phyloP scores from a whole-genome alignment of 192 early-diverging fungal genomes.

The Rhizophagus clarus region DNA sequence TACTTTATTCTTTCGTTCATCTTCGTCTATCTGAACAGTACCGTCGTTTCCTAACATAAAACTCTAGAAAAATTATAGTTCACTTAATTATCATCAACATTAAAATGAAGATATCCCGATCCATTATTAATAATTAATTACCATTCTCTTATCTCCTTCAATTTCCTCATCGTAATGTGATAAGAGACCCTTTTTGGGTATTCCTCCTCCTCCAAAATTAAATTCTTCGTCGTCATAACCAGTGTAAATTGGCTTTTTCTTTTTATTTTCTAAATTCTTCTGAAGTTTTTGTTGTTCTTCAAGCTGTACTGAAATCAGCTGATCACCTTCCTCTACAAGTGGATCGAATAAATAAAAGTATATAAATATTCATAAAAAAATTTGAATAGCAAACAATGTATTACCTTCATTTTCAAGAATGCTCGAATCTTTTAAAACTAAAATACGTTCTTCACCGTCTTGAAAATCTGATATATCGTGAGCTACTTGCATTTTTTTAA shows the following conservation, averaged over 20 bases:
- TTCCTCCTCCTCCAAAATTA: constrained; percentile 33
- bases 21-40: constrained; percentile 37
- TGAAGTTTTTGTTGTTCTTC: constrained; percentile 66
- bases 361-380: not conserved
- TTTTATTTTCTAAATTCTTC: constrained; percentile 77
- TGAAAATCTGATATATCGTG: constrained; percentile 71
- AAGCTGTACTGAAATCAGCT: constrained; percentile 70
- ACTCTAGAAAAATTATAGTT: constrained; percentile 26
- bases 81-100: not conserved
- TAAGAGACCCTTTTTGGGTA: constrained; percentile 56
- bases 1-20: constrained; percentile 37
- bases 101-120: not conserved
- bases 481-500: constrained; percentile 57
- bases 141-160: constrained; percentile 36
- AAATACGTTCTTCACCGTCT: constrained; percentile 72
- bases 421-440: constrained; percentile 83
- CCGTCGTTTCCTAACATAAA: constrained; percentile 64
- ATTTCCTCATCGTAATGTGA: constrained; percentile 84
- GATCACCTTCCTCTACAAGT: constrained; percentile 64
- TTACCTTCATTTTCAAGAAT: constrained; percentile 64
- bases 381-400: not conserved
- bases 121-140: not conserved
- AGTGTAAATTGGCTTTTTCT: constrained; percentile 65
- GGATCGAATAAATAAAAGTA: not conserved
- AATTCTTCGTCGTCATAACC: constrained; percentile 80